Evolutionary conservation across 2,329 filamentous ascomycete species (phyloP).

Genomic region (Ophiosphaerella narmari): DNA sequence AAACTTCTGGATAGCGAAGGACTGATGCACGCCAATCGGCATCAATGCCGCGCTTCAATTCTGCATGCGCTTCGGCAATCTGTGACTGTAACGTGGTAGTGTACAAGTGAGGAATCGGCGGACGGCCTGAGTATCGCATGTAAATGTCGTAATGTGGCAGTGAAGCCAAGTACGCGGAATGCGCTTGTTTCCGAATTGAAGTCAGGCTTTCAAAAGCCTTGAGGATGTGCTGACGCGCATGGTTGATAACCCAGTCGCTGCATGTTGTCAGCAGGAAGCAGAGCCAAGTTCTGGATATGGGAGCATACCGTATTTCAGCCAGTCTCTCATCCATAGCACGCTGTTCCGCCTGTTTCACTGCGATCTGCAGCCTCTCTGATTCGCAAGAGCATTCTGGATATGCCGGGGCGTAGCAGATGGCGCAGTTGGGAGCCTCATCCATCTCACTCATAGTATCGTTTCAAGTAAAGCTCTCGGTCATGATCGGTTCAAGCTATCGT

Average conservation of each 20-base stretch:
- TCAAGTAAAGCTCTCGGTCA: slow-evolving; percentile 33
- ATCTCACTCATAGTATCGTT: slow-evolving; percentile 31
- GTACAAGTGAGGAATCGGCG: slow-evolving; percentile 49
- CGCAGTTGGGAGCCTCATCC: slow-evolving; percentile 47
- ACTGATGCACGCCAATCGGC: slow-evolving; percentile 79
- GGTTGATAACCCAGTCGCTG: slow-evolving; percentile 54
- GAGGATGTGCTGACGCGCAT: slow-evolving; percentile 52
- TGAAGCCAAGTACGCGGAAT: slow-evolving; percentile 50
- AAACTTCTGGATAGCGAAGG: slow-evolving; percentile 75
- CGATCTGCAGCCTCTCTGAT: slow-evolving; percentile 46
- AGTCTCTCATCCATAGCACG: slow-evolving; percentile 44
- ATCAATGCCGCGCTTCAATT: slow-evolving; percentile 74
- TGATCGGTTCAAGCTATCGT: slow-evolving; percentile 25
- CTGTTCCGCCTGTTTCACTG: slow-evolving; percentile 46
- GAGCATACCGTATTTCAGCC: slow-evolving; percentile 40
- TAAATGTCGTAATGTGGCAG: slow-evolving; percentile 54
- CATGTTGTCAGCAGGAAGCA: slow-evolving; percentile 18
- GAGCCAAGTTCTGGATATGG: neutral
- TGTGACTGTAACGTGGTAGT: slow-evolving; percentile 53
- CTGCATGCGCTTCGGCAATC: slow-evolving; percentile 66
- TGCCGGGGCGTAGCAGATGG: slow-evolving; percentile 47
- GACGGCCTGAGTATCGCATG: slow-evolving; percentile 51
- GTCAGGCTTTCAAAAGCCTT: slow-evolving; percentile 50
- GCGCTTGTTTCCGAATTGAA: slow-evolving; percentile 47
- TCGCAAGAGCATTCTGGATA: slow-evolving; percentile 48